Evolutionary conservation across 2,329 filamentous ascomycete genomes (phyloP).

Genomic region (Dactylellina haptotyla): DNA sequence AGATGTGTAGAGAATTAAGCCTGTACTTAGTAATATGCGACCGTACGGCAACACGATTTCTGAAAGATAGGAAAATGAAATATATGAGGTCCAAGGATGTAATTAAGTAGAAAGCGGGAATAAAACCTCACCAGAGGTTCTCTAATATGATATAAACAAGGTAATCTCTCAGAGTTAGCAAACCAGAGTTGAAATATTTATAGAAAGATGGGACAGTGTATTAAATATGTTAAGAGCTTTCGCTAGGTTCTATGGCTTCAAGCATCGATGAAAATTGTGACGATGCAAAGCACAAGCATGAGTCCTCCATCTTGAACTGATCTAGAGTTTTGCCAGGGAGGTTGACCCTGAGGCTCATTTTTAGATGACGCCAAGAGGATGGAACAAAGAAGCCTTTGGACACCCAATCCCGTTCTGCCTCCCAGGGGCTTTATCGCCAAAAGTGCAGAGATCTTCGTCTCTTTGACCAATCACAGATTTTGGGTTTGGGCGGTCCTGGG

Average conservation of each 20-base stretch:
- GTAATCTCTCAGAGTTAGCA: no score
- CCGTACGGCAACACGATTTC: no score
- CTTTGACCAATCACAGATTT: slow-evolving; percentile 23
- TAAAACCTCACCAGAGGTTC: no score
- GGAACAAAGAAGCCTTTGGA: slow-evolving; percentile 4
- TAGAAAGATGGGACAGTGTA: neutral
- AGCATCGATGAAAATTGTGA: neutral
- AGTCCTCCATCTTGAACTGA: neutral
- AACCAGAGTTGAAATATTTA: no score
- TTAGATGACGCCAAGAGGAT: slow-evolving; percentile 16
- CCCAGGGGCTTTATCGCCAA: slow-evolving; percentile 26
- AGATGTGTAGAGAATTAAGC: slow-evolving; percentile 21
- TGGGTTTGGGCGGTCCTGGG: neutral
- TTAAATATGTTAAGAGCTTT: no score
- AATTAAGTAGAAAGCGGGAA: no score
- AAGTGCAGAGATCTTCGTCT: slow-evolving; percentile 36
- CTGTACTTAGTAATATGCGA: no score
- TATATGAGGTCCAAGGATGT: neutral
- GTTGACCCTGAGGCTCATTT: slow-evolving; percentile 53
- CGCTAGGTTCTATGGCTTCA: no score
- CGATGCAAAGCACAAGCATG: neutral
- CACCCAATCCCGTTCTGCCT: slow-evolving; percentile 7
- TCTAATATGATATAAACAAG: no score
- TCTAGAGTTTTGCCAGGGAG: slow-evolving; percentile 7
- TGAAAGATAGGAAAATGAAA: neutral